Conservation (phyloP, 2,329 filamentous ascomycete genomes). For the Xylaria sp. region DNA sequence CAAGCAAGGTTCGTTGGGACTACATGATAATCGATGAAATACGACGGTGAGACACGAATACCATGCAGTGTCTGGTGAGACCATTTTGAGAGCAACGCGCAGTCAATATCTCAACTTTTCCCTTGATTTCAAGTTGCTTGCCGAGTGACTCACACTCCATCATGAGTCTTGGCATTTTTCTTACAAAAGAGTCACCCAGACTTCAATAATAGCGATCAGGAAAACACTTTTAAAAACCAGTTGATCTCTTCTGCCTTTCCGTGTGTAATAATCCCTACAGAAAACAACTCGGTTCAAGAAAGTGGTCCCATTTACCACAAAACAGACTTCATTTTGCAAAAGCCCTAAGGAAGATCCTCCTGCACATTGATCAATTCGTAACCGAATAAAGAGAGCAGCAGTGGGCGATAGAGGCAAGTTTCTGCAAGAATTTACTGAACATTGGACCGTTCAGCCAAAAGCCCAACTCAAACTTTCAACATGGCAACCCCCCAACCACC, state of each 20-base stretch:
- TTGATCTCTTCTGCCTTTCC: background rate
- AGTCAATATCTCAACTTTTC: background rate
- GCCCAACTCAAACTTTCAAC: background rate
- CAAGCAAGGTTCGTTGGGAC: background rate
- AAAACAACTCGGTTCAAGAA: background rate
- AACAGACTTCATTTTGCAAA: background rate
- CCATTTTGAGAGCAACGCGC: background rate
- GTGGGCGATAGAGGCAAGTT: fast-evolving
- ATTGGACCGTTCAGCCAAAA: background rate
- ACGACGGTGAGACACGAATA: background rate
- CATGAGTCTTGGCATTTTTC: background rate
- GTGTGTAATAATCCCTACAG: background rate
- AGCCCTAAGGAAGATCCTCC: background rate
- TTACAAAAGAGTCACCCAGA: background rate
- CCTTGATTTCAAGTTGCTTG: background rate
- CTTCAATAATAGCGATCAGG: background rate
- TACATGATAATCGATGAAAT: background rate
- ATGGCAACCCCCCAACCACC: slow-evolving; percentile 1
- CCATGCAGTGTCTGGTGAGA: too few species aligned
- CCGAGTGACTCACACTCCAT: background rate
- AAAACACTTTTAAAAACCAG: background rate
- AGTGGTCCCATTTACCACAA: background rate
- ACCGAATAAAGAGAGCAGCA: background rate
- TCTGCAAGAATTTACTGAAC: too few species aligned
- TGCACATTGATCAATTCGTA: background rate